Conservation (phyloP, 257 asterid genomes). For the Lycium ferocissimum region DNA sequence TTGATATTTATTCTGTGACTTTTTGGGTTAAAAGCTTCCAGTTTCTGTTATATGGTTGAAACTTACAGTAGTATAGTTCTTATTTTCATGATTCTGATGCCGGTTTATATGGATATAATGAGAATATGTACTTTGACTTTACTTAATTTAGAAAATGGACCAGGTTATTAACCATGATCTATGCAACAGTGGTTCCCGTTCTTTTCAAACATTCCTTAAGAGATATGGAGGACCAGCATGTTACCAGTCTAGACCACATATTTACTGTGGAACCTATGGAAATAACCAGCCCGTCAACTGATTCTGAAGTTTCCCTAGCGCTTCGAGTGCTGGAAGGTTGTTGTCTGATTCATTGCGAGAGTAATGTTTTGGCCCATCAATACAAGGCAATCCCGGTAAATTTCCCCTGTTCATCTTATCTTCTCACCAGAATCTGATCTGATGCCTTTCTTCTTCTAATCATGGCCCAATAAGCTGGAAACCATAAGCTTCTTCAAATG, state of each 20-base stretch:
- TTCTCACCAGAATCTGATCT: constrained; percentile 7
- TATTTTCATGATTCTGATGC: neutral
- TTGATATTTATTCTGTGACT: neutral
- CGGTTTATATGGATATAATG: neutral
- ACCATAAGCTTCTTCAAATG: neutral
- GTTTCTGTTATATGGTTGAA: constrained; percentile 4
- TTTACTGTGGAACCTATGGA: constrained; percentile 79
- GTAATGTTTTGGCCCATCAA: constrained; percentile 79
- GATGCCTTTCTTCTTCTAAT: neutral
- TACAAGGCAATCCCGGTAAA: constrained; percentile 79
- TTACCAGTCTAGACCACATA: constrained; percentile 70
- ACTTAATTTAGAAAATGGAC: constrained; percentile 25
- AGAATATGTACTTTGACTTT: neutral
- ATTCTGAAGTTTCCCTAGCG: constrained; percentile 91
- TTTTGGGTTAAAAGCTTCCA: neutral
- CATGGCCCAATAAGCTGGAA: neutral
- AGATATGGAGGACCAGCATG: constrained; percentile 75
- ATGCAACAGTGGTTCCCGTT: constrained; percentile 78
- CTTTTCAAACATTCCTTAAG: constrained; percentile 78
- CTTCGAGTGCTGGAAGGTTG: constrained; percentile 96
- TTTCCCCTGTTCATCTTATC: neutral
- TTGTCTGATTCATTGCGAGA: constrained; percentile 80
- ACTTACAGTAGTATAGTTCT: neutral
- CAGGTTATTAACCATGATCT: neutral
- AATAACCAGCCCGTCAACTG: constrained; percentile 81